A percentile compares a stretch with the other conserved stretches of the same genome.
Evolutionary conservation across 192 early-diverging fungal species (phyloP).

Genomic region (Rhizoclosmatium globosum): DNA sequence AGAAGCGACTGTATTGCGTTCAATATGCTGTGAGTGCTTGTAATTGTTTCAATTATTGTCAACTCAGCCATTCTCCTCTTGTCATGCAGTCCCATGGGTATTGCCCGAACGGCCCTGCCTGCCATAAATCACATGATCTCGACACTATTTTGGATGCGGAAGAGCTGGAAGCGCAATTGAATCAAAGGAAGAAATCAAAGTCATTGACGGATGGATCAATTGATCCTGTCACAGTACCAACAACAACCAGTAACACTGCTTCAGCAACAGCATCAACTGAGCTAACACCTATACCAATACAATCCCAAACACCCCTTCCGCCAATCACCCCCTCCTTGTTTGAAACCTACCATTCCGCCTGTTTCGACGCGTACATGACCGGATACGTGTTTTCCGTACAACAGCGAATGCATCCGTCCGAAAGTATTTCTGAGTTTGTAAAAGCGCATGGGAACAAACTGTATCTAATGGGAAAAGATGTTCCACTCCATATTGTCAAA

Average conservation of each 20-base stretch:
- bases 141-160: conserved; percentile 86
- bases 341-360: conserved; percentile 85
- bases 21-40: conserved; percentile 80
- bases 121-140: conserved; percentile 83
- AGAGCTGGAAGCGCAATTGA: conserved; percentile 49
- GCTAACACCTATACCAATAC: neutral
- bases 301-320: neutral
- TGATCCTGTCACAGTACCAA: neutral
- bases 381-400: conserved; percentile 85
- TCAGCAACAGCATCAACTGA: conserved; percentile 23
- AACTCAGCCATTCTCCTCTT: neutral
- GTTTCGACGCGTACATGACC: conserved; percentile 98
- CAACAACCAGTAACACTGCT: neutral
- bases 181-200: conserved; percentile 25
- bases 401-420: neutral
- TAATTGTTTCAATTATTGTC: neutral
- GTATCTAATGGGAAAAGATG: conserved; percentile 83
- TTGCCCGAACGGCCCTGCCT: conserved; percentile 74
- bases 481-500: conserved; percentile 72
- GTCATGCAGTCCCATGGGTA: conserved; percentile 74
- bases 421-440: conserved; percentile 15
- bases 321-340: conserved; percentile 38
- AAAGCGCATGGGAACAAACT: conserved; percentile 75
- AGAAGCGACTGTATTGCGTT: conserved; percentile 68
- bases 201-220: neutral